Conservation (phyloP, 75 land plant genomes). For the Larix kaempferi region DNA sequence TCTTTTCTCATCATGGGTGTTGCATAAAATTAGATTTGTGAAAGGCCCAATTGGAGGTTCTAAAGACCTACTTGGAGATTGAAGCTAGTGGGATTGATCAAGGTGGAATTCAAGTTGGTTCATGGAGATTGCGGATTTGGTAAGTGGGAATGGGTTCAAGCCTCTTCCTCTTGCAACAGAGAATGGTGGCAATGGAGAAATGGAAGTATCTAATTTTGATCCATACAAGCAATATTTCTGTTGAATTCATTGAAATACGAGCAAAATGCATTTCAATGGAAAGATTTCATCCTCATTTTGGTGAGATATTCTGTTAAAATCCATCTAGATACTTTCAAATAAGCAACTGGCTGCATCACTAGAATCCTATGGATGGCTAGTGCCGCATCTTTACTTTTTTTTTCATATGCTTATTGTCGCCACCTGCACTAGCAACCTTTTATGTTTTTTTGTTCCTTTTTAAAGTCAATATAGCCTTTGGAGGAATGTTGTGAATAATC, state of each 20-base stretch:
- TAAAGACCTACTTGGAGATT: not conserved
- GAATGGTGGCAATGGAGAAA: slow-evolving; percentile 8
- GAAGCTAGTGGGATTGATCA: not conserved
- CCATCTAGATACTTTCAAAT: too few species aligned
- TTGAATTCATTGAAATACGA: not conserved
- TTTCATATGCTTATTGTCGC: too few species aligned
- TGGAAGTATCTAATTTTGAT: not conserved
- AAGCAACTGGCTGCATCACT: too few species aligned
- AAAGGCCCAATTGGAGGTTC: not conserved
- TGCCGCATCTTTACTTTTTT: too few species aligned
- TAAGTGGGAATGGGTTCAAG: not conserved
- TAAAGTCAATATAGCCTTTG: too few species aligned
- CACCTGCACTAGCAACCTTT: too few species aligned
- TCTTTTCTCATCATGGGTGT: not conserved
- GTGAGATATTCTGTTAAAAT: not conserved
- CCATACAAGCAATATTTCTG: not conserved
- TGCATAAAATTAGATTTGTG: not conserved
- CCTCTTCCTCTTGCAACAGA: slow-evolving; percentile 6
- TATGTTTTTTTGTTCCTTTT: too few species aligned
- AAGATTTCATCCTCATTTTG: not conserved
- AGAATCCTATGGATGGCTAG: too few species aligned
- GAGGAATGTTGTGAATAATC: too few species aligned
- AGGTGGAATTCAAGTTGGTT: too few species aligned
- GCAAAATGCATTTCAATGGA: not conserved
- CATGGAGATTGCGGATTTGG: slow-evolving; percentile 9